Percentiles rank a stretch among this genome's conserved stretches.
These are phyloP conservation scores for Bacidia rubella DNA, from an alignment of 495 filamentous ascomycete species.

Conservation along the genomic window DNA sequence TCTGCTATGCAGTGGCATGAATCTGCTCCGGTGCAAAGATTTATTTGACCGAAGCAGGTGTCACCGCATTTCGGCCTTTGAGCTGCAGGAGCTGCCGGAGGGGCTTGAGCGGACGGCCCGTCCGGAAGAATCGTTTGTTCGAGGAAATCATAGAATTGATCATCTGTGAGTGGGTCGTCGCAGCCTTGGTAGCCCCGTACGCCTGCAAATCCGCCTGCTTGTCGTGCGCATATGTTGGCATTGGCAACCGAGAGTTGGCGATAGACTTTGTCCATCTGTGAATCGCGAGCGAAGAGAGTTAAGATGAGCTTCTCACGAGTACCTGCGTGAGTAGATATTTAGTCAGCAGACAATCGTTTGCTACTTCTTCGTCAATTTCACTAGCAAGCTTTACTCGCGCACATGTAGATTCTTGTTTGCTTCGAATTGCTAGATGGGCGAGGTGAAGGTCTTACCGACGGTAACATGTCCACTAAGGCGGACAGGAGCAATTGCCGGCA, in stretches of 20 bases:
- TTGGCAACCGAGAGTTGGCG: background rate
- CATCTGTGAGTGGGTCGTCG: background rate
- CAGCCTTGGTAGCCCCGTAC: background rate
- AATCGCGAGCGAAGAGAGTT: background rate
- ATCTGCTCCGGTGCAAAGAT: background rate
- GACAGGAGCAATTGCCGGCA: background rate
- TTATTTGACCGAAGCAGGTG: background rate
- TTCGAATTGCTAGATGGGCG: background rate
- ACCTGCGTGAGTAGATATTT: background rate
- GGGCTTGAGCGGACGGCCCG: background rate
- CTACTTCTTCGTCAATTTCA: too few relatives aligned
- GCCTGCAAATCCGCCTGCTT: background rate
- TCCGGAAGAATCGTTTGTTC: background rate
- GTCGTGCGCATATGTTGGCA: slow-evolving; percentile 1
- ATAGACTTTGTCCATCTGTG: background rate
- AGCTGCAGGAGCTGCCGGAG: background rate
- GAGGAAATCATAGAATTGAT: slow-evolving; percentile 1
- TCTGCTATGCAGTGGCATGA: background rate
- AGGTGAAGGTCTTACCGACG: background rate
- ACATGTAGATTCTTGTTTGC: too few relatives aligned
- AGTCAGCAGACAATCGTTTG: background rate
- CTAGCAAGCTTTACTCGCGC: too few relatives aligned
- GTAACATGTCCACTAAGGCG: background rate
- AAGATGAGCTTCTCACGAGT: background rate
- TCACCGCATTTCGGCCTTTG: background rate